These are phyloP conservation scores for Podila epigama DNA, from an alignment of 192 early-diverging fungal genomes.

Conservation along the genomic window DNA sequence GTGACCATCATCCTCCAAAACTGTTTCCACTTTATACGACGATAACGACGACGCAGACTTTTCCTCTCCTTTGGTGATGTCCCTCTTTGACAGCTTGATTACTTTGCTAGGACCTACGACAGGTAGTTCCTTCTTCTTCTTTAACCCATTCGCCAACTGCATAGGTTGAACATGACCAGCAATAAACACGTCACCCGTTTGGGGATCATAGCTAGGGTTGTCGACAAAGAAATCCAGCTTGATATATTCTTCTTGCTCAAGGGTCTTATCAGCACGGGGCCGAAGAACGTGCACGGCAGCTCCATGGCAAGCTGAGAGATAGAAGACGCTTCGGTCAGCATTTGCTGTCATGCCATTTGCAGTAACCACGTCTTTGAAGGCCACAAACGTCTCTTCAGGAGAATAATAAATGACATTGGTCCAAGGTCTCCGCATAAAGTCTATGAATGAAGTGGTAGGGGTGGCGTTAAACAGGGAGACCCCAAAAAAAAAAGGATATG, in stretches of 20 bases:
- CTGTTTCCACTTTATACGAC: conserved; percentile 19
- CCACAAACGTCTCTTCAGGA: conserved; percentile 25
- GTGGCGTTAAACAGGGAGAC: not conserved
- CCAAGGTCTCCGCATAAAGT: conserved; percentile 13
- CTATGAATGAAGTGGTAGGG: not conserved
- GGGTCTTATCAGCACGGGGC: not conserved
- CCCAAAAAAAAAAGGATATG: not conserved
- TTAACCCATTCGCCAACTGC: not conserved
- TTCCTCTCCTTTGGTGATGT: too few species aligned
- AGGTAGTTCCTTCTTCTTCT: not conserved
- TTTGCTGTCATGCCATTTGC: conserved; percentile 41
- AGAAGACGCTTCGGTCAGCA: conserved; percentile 9
- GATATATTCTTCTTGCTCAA: conserved; percentile 9
- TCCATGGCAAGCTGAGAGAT: conserved; percentile 33
- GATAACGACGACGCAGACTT: not conserved
- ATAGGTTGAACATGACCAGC: conserved; percentile 17
- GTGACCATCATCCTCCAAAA: conserved; percentile 35
- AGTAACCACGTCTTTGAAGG: conserved; percentile 6
- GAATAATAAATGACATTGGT: conserved; percentile 37
- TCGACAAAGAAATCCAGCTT: conserved; percentile 38
- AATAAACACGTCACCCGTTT: conserved; percentile 13
- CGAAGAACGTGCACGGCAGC: conserved; percentile 15
- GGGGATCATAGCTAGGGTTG: conserved; percentile 23
- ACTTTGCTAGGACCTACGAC: conserved; percentile 16
- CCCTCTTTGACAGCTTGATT: conserved; percentile 28